phyloP scores from a whole-genome alignment of 768 basidiomycete genomes.

The Boletus coccyginus region DNA sequence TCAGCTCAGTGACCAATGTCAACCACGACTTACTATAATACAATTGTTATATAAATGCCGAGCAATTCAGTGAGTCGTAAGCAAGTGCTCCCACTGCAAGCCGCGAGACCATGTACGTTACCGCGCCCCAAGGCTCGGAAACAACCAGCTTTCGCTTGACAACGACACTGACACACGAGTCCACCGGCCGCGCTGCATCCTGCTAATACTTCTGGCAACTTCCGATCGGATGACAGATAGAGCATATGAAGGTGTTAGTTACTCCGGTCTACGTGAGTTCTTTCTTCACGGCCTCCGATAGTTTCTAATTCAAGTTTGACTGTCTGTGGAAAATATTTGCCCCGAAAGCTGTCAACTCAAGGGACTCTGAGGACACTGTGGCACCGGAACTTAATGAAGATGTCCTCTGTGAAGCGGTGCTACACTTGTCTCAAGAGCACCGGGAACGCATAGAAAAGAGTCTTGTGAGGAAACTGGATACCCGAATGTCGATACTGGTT shows the following conservation, averaged over 20 bases:
- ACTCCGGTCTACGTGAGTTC: slow-evolving; percentile 20
- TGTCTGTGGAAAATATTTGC: neutral
- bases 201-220: neutral
- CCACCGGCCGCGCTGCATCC: neutral
- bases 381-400: neutral
- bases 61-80: neutral
- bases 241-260: slow-evolving; percentile 3
- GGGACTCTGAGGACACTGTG: slow-evolving; percentile 6
- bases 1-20: neutral
- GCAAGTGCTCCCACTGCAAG: too few species aligned
- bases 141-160: neutral
- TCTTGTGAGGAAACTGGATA: slow-evolving; percentile 37
- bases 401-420: neutral
- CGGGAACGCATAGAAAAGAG: slow-evolving; percentile 40
- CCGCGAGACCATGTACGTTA: neutral
- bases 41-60: neutral
- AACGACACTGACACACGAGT: neutral
- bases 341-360: neutral
- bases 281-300: neutral
- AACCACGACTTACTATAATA: neutral
- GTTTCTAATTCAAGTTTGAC: neutral
- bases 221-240: slow-evolving; percentile 8
- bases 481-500: slow-evolving; percentile 35
- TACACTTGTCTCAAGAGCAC: slow-evolving; percentile 9
- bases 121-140: neutral